Conservation (phyloP, 1,284 basidiomycete genomes). For the Apiotrichum montevideense region DNA sequence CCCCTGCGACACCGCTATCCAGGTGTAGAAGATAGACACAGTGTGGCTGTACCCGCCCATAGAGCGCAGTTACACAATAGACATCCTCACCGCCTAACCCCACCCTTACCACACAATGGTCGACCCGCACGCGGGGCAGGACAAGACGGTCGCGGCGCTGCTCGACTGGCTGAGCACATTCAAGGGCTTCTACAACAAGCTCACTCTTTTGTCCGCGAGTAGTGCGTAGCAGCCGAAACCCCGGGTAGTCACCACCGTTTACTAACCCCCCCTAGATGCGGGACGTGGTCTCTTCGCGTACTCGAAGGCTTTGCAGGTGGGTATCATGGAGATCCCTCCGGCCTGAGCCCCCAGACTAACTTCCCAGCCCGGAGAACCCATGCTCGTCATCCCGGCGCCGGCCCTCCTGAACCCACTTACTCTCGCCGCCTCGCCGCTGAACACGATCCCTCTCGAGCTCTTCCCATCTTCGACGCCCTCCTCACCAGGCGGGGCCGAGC, state of each 20-base stretch:
- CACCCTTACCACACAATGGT: too few relatives aligned
- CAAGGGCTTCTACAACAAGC: constrained; percentile 20
- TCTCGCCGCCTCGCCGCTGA: constrained; percentile 39
- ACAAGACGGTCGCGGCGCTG: constrained; percentile 1
- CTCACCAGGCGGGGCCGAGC: constrained; percentile 12
- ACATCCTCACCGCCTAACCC: too few relatives aligned
- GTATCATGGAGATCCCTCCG: background rate
- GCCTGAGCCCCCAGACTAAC: background rate
- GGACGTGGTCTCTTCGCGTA: constrained; percentile 22
- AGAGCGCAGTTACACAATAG: too few relatives aligned
- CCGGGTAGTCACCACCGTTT: too few relatives aligned
- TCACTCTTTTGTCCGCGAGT: constrained; percentile 5
- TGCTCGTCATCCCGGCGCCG: constrained; percentile 64
- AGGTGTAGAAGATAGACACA: too few relatives aligned
- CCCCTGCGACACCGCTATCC: too few relatives aligned
- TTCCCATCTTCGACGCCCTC: constrained; percentile 23
- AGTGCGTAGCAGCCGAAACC: background rate
- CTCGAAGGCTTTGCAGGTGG: constrained; percentile 9
- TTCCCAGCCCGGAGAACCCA: constrained; percentile 51
- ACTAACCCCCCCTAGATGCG: constrained; percentile 6
- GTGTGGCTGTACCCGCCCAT: too few relatives aligned
- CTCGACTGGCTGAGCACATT: constrained; percentile 16
- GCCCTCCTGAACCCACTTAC: constrained; percentile 66
- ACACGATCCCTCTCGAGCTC: constrained; percentile 31
- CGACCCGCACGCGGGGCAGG: background rate